A percentile compares a stretch with the other conserved stretches of the same genome.
phyloP scores from a whole-genome alignment of 1,139 yeast genomes.

The Saccharomycopsis hybrid region DNA sequence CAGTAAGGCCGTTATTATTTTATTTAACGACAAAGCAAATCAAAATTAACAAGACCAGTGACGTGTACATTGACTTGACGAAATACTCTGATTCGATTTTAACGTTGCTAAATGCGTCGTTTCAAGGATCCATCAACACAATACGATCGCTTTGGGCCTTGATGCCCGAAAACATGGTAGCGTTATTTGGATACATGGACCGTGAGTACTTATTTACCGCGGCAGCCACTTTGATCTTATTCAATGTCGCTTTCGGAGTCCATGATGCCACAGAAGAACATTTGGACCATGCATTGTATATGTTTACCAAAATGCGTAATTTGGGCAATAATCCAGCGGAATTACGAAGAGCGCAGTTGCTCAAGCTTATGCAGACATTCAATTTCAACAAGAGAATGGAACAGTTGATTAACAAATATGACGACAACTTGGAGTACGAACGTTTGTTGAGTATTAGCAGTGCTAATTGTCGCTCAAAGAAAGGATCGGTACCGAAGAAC shows the following conservation, averaged over 20 bases:
- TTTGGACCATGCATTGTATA: constrained; percentile 63
- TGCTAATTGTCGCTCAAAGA: no score
- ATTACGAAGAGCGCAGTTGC: constrained; percentile 61
- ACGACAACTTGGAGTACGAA: constrained; percentile 36
- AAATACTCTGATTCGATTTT: constrained; percentile 63
- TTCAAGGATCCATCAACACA: constrained; percentile 78
- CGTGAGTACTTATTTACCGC: constrained; percentile 79
- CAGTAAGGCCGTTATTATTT: constrained; percentile 72
- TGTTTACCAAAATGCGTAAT: constrained; percentile 69
- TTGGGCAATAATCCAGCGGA: constrained; percentile 78
- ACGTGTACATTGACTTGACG: constrained; percentile 59
- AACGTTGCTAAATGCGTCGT: constrained; percentile 68
- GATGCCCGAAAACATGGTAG: constrained; percentile 70
- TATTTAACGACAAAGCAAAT: constrained; percentile 72
- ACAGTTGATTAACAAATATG: constrained; percentile 50
- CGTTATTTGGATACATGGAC: constrained; percentile 85
- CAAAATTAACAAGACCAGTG: constrained; percentile 43
- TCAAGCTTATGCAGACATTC: constrained; percentile 55
- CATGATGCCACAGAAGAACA: constrained; percentile 70
- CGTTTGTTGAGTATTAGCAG: constrained; percentile 10
- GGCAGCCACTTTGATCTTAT: constrained; percentile 68
- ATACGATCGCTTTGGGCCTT: constrained; percentile 69
- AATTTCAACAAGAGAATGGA: constrained; percentile 65
- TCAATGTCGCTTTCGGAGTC: constrained; percentile 78
- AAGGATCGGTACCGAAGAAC: constrained; percentile 21